A percentile compares a stretch with the other conserved stretches of the same genome.
Conservation (phyloP, 1,284 basidiomycete genomes). For the Rhodotorula sp. region DNA sequence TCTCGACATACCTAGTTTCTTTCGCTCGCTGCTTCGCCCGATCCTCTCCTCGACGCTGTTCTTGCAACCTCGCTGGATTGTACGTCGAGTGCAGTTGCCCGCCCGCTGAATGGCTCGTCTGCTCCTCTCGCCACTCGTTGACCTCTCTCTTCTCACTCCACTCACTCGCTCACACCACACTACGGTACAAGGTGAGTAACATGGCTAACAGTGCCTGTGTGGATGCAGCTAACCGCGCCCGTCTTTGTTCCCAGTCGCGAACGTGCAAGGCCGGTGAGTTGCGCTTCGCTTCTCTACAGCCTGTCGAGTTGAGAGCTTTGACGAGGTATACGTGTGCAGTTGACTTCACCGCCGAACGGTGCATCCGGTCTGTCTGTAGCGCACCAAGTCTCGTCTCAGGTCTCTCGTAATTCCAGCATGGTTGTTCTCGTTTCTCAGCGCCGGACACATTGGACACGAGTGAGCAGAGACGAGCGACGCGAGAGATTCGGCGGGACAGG, state of each 20-base stretch:
- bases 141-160: not conserved
- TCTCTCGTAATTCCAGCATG: too few relatives aligned
- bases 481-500: too few relatives aligned
- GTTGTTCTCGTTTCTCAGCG: too few relatives aligned
- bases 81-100: not conserved
- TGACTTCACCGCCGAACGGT: constrained; percentile 1
- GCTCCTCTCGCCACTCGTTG: too few relatives aligned
- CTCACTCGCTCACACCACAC: not conserved
- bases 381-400: too few relatives aligned
- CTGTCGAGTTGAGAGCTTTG: not conserved
- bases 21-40: not conserved
- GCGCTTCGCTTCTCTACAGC: not conserved
- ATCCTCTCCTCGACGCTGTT: not conserved
- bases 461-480: too few relatives aligned
- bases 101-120: not conserved
- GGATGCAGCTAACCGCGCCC: not conserved
- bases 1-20: not conserved
- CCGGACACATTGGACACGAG: too few relatives aligned
- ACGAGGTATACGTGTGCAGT: not conserved
- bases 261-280: constrained; percentile 17
- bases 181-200: not conserved
- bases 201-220: too few relatives aligned
- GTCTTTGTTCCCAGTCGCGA: too few relatives aligned
- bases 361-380: too few relatives aligned
- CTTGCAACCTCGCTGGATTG: not conserved